phyloP scores from a whole-genome alignment of 441 rosid genomes.

The Jatropha multifida region DNA sequence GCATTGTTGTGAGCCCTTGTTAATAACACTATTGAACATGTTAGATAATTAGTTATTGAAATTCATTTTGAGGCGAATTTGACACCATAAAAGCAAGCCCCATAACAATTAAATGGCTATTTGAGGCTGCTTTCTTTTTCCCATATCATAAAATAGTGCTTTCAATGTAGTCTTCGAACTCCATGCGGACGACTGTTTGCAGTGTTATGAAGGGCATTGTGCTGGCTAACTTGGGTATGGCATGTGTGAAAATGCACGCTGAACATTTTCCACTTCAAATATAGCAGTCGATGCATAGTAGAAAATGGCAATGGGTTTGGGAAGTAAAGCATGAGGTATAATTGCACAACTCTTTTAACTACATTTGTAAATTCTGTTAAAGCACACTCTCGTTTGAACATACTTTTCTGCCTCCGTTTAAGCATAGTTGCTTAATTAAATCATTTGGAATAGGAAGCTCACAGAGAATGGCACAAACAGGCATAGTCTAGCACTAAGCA shows the following conservation, averaged over 20 bases:
- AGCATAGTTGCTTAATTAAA: slow-evolving; percentile 14
- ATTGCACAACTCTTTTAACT: background rate
- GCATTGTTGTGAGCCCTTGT: too few species aligned
- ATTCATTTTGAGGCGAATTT: background rate
- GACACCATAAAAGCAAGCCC: background rate
- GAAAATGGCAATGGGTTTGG: background rate
- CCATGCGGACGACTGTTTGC: background rate
- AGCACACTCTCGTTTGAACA: slow-evolving; percentile 1
- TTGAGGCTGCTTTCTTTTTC: background rate
- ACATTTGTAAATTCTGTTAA: background rate
- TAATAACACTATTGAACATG: too few species aligned
- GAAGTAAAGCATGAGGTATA: slow-evolving; percentile 9
- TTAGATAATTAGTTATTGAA: too few species aligned
- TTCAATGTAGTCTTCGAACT: background rate
- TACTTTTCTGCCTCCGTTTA: background rate
- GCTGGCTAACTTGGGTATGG: background rate
- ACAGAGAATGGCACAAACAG: background rate
- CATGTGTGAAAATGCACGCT: too few species aligned
- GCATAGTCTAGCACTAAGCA: too few species aligned
- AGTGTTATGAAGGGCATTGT: background rate
- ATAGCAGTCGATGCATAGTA: too few species aligned
- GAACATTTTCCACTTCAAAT: too few species aligned
- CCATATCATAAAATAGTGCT: background rate
- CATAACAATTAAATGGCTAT: background rate
- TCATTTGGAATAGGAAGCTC: slow-evolving; percentile 11